Evolutionary conservation across 129 eudicot species (phyloP).

Genomic region (Heracleum sosnowskyi): DNA sequence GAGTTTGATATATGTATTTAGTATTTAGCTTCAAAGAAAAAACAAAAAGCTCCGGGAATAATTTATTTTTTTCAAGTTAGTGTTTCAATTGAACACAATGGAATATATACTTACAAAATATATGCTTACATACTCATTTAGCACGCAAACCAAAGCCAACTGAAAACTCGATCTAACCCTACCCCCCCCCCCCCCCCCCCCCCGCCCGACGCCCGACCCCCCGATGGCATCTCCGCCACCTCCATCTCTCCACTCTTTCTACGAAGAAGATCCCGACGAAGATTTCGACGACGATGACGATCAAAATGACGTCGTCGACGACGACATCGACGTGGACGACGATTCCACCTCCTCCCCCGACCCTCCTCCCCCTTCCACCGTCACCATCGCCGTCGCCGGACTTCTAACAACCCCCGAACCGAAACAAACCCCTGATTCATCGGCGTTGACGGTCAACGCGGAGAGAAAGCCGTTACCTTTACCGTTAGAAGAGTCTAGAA

Average conservation of each 20-base stretch:
- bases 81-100: too few relatives aligned
- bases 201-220: too few relatives aligned
- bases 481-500: conserved; percentile 51
- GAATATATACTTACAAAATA: too few relatives aligned
- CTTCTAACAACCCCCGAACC: conserved; percentile 20
- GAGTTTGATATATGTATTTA: too few relatives aligned
- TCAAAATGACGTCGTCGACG: conserved; percentile 26
- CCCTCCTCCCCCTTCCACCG: conserved; percentile 10
- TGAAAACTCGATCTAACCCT: neutral
- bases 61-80: too few relatives aligned
- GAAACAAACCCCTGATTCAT: conserved; percentile 6
- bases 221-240: conserved; percentile 19
- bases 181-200: too few relatives aligned
- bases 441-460: conserved; percentile 18
- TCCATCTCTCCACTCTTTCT: conserved; percentile 14
- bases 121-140: neutral
- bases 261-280: conserved; percentile 34
- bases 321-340: conserved; percentile 38
- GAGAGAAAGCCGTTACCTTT: conserved; percentile 35
- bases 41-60: too few relatives aligned
- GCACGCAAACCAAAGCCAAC: neutral
- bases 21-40: too few relatives aligned
- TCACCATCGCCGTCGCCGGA: conserved; percentile 27
- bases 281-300: conserved; percentile 46
- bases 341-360: conserved; percentile 35